A percentile compares a stretch with the other conserved stretches of the same genome.
Evolutionary conservation across 2,329 filamentous ascomycete genomes (phyloP).

Genomic region (Microdochium trichocladiopsis): DNA sequence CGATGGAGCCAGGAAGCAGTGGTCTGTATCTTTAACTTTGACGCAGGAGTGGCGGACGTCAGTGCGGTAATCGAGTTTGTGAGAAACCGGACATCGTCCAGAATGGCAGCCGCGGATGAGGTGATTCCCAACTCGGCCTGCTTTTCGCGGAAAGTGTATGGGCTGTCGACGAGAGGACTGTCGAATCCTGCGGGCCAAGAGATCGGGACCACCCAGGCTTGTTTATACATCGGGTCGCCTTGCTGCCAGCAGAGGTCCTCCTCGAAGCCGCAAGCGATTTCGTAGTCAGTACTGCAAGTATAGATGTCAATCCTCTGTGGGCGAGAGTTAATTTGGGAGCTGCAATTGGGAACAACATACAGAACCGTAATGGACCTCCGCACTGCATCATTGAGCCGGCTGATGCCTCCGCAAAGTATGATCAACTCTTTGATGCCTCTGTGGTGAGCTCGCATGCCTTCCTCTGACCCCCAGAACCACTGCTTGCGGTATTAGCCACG

Average conservation of each 20-base stretch:
- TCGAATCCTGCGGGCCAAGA: conserved; percentile 13
- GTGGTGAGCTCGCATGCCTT: conserved; percentile 21
- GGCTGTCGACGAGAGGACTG: conserved; percentile 14
- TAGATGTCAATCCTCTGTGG: no score
- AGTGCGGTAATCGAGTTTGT: conserved; percentile 9
- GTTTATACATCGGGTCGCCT: conserved; percentile 4
- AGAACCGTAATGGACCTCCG: conserved; percentile 10
- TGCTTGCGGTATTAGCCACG: neutral
- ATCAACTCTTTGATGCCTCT: conserved; percentile 21
- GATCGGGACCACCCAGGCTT: conserved; percentile 5
- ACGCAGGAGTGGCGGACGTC: conserved; percentile 1
- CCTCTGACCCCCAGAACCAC: conserved; percentile 18
- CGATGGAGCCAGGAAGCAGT: conserved; percentile 14
- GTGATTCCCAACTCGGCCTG: conserved; percentile 7
- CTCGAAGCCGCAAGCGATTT: conserved; percentile 21
- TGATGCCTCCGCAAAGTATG: conserved; percentile 13
- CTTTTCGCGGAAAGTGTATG: conserved; percentile 8
- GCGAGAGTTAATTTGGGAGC: no score
- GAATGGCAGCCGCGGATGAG: conserved; percentile 10
- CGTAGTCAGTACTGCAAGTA: conserved; percentile 20
- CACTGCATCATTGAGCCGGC: conserved; percentile 15
- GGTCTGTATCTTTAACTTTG: conserved; percentile 9
- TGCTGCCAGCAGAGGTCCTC: conserved; percentile 16
- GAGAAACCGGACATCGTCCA: conserved; percentile 20
- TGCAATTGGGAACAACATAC: conserved; percentile 1